phyloP scores from a whole-genome alignment of 371 early-diverging fungal species.

The Mucor sp. region DNA sequence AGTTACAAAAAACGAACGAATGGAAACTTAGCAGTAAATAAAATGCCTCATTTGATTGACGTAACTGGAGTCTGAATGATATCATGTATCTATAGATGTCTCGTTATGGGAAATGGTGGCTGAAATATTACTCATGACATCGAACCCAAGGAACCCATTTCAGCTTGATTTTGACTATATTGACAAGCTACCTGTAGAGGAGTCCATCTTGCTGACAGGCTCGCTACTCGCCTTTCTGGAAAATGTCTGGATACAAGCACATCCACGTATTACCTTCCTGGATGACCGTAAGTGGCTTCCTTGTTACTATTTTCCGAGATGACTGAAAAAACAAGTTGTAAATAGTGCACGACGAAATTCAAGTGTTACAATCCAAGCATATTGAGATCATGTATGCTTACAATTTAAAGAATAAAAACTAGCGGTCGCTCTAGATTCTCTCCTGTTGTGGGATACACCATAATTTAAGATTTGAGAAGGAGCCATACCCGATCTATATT shows the following conservation, averaged over 20 bases:
- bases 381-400: constrained; percentile 7
- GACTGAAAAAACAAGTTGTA: not conserved
- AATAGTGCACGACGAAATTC: constrained; percentile 4
- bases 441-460: not conserved
- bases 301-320: not conserved
- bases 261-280: constrained; percentile 40
- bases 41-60: constrained; percentile 3
- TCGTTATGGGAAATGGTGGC: constrained; percentile 78
- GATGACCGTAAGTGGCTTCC: constrained; percentile 35
- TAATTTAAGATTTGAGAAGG: not conserved
- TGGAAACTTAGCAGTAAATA: constrained; percentile 50
- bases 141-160: constrained; percentile 70
- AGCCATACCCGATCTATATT: not conserved
- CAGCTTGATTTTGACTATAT: constrained; percentile 64
- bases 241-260: constrained; percentile 56
- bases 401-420: not conserved
- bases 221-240: constrained; percentile 73
- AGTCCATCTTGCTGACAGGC: constrained; percentile 63
- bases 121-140: constrained; percentile 65
- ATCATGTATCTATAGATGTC: constrained; percentile 49
- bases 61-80: not conserved
- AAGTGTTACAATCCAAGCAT: constrained; percentile 11
- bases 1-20: constrained; percentile 55
- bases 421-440: not conserved
- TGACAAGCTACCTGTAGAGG: constrained; percentile 62